Evolutionary conservation across 164 flowering plant genomes (phyloP), one percentile per base, ranked within the genome.

Genomic region (Macadamia tetraphylla): DNA sequence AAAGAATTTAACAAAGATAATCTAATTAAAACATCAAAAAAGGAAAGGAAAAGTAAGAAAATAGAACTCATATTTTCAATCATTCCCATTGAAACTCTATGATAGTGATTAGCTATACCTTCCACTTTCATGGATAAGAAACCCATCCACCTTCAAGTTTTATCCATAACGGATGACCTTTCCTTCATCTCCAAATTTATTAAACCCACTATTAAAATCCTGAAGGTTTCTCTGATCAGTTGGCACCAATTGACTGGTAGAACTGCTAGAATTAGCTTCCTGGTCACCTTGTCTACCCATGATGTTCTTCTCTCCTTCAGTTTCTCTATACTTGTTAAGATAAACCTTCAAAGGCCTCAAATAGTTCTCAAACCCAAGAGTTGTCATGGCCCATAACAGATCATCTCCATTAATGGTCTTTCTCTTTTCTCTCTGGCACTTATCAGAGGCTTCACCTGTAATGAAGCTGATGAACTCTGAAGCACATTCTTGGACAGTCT

Each of bases 401-500:
- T 81, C 84, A 13, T 81, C 84, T 0, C 84, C 82, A 32, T 77
- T 81, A 71, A 78, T 75, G 17, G 81, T 78, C 77, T 79, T 81
- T 59, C 78, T 58, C 76, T 79, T 81, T 76, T 82, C 82, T n/a
- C 79, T 60, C 40, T 79, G 82, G 58, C 85, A 82, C 67, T 82
- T 82, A 46, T 82, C 85, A 3, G 85, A 79, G 3, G 85, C 85
- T 53, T 81, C 84, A 1, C 84, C 81, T 3, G 84, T 81, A 59
- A 81, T 63, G 80, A 81, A 81, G 80, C 85, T 82, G 35, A 82
- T 82, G 83, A 79, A 82, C 81, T 82, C 85, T 0, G 83, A 79
- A 1, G 80, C 85, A 42, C 85, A 82, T 55, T 80, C 85, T 60
- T 82, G 85, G 9, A 82, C 85, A 0, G 83, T 80, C 57, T 82